These are phyloP conservation scores for Pyrenula aspistea DNA, from an alignment of 495 filamentous ascomycete species.

Conservation along the genomic window DNA sequence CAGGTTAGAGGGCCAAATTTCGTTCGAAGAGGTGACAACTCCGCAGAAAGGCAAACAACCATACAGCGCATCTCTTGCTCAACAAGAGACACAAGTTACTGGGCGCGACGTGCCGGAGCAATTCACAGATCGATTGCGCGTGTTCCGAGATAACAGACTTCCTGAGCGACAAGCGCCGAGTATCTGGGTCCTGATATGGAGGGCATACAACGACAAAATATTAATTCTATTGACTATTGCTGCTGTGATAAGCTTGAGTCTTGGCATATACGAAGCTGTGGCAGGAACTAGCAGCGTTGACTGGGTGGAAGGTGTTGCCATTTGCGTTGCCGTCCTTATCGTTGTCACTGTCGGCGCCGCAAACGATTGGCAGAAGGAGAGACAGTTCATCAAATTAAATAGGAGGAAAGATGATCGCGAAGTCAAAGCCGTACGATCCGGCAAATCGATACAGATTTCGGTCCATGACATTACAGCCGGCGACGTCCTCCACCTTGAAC, in stretches of 20 bases:
- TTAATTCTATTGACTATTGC: conserved; percentile 63
- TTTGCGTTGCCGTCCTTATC: conserved; percentile 63
- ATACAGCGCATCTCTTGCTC: background rate
- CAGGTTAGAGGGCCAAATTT: conserved; percentile 39
- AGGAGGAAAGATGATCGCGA: conserved; percentile 69
- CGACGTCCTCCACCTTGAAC: conserved; percentile 61
- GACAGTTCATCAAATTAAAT: conserved; percentile 69
- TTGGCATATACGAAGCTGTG: conserved; percentile 57
- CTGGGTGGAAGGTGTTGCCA: conserved; percentile 74
- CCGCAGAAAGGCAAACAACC: background rate
- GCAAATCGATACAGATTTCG: conserved; percentile 58
- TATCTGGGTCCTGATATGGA: conserved; percentile 67
- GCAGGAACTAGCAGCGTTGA: conserved; percentile 42
- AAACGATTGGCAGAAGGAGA: conserved; percentile 72
- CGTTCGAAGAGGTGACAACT: conserved; percentile 46
- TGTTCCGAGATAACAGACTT: conserved; percentile 63
- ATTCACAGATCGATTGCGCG: conserved; percentile 55
- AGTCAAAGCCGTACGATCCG: conserved; percentile 67
- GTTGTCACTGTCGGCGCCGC: conserved; percentile 63
- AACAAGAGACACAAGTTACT: background rate
- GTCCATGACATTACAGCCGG: conserved; percentile 61
- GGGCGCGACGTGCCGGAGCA: conserved; percentile 10
- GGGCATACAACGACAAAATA: conserved; percentile 79
- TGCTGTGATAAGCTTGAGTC: conserved; percentile 57
- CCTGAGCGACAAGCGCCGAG: conserved; percentile 64